These are phyloP conservation scores for Cutaneotrichosporon daszewskae DNA, from an alignment of 1,284 basidiomycete genomes.

Conservation along the genomic window DNA sequence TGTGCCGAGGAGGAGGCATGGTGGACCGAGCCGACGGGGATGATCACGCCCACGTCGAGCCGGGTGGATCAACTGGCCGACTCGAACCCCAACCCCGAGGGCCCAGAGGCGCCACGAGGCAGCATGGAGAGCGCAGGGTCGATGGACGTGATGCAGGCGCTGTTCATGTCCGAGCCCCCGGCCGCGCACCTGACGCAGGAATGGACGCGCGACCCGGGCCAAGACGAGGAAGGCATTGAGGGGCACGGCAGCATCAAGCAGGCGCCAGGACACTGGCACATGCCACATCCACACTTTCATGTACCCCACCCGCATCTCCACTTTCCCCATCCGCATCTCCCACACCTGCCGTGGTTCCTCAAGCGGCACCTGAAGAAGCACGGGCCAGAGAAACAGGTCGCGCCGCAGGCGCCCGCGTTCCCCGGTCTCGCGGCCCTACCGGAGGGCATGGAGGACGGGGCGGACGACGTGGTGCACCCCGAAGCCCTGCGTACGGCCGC, in stretches of 20 bases:
- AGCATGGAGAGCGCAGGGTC: constrained; percentile 2
- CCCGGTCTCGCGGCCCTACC: constrained; percentile 11
- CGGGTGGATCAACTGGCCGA: too few relatives aligned
- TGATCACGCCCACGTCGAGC: too few relatives aligned
- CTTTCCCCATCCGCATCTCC: constrained; percentile 1
- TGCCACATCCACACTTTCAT: not conserved
- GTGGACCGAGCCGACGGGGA: too few relatives aligned
- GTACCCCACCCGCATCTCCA: not conserved
- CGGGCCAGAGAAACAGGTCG: constrained; percentile 1
- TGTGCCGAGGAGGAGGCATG: too few relatives aligned
- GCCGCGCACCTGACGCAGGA: too few relatives aligned
- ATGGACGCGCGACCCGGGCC: too few relatives aligned
- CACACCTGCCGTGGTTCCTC: constrained; percentile 4
- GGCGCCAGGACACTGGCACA: not conserved
- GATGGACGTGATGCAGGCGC: constrained; percentile 15
- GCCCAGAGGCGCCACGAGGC: not conserved
- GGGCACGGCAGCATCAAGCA: not conserved
- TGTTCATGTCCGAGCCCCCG: constrained; percentile 11
- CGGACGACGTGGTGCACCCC: constrained; percentile 8
- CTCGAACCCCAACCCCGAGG: too few relatives aligned
- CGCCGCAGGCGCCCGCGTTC: constrained; percentile 2
- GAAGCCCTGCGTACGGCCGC: not conserved
- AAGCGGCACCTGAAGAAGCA: constrained; percentile 13
- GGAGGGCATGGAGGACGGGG: constrained; percentile 7
- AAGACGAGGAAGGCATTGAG: not conserved